Base-by-base conservation (phyloP, 192 early-diverging fungal genomes). In the Coemansia sp. region DNA sequence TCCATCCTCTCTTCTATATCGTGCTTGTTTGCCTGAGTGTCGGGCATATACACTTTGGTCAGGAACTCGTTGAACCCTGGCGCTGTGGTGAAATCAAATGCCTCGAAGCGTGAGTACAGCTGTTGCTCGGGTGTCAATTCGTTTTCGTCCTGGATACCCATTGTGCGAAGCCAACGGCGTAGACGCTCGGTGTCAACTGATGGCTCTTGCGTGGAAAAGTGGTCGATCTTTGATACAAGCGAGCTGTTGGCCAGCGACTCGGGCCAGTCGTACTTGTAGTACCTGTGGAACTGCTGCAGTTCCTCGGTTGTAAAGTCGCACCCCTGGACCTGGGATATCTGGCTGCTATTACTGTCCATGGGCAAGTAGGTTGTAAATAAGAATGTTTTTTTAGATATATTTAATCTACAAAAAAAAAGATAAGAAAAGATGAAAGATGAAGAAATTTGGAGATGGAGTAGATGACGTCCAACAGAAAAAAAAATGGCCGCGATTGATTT, bases 261-360 rank as follows among this genome's bases (percentile, higher is more conserved):
- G 2, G 45, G 16, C 72, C 72, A 80, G 16, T 64, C 36, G 61
- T 61, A 64, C 67, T 66, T 67, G 69, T 68, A 80, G 66, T 68
- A 80, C 10, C 42, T 10, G 50, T 80, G 77, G 66, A 75, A 80
- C 63, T 40, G 77, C 65, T 75, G 72, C n/a, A 80, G 72, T 66
- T 80, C 77, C 29, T 67, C 68, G 10, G 77, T 71, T 4, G 66
- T 68, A 42, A 80, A 80, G 17, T 25, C 38, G 28, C 77, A 80
- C 31, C 77, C 77, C 1, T 80, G 68, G 17, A 80, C 77, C 42
- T 80, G 72, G 0, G 77, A 40, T 40, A 80, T 80, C 32, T 68
- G 60, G 11, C 20, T 32, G 11, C 38, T 55, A 61, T 25, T 25
- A 25, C 22, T 25, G 22, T 25, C 22, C 22, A 25, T 25, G 22